Evolutionary conservation across 352 stramenopile genomes (phyloP).

Genomic region (Pythium angustatum): DNA sequence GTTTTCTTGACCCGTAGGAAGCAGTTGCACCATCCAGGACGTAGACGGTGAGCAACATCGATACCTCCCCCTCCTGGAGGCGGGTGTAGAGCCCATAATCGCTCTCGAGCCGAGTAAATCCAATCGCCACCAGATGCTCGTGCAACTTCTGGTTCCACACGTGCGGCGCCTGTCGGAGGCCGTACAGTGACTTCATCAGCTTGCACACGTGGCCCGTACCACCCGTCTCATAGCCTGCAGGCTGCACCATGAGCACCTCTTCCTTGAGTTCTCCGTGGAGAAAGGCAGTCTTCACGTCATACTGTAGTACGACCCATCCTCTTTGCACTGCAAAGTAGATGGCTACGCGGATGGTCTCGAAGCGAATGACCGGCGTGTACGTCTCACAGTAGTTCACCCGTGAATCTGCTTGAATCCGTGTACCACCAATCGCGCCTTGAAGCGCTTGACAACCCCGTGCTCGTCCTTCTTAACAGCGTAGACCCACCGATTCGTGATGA

Average conservation of each 20-base stretch:
- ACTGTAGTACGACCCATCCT: conserved; percentile 23
- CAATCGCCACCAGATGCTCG: conserved; percentile 4
- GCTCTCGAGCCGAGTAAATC: not conserved
- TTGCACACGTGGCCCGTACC: not conserved
- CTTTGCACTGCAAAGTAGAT: conserved; percentile 6
- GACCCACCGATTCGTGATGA: conserved; percentile 10
- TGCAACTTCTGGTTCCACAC: conserved; percentile 18
- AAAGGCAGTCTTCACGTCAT: conserved; percentile 31
- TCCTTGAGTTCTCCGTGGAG: conserved; percentile 25
- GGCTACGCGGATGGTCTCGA: conserved; percentile 6
- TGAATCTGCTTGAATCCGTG: conserved; percentile 14
- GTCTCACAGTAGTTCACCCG: conserved; percentile 14
- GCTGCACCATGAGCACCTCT: conserved; percentile 20
- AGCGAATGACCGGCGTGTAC: conserved; percentile 9
- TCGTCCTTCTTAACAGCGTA: conserved; percentile 18
- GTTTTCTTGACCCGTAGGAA: not conserved
- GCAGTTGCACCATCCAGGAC: not conserved
- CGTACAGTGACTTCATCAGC: conserved; percentile 18
- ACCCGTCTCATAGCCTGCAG: not conserved
- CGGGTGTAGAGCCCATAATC: conserved; percentile 14
- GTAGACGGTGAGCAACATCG: conserved; percentile 13
- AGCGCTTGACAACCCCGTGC: conserved; percentile 7
- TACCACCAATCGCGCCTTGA: conserved; percentile 13
- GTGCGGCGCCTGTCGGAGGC: conserved; percentile 16
- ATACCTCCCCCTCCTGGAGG: not conserved